Evolutionary conservation across 352 stramenopile species (phyloP).

Genomic region (Phytophthora rubi): DNA sequence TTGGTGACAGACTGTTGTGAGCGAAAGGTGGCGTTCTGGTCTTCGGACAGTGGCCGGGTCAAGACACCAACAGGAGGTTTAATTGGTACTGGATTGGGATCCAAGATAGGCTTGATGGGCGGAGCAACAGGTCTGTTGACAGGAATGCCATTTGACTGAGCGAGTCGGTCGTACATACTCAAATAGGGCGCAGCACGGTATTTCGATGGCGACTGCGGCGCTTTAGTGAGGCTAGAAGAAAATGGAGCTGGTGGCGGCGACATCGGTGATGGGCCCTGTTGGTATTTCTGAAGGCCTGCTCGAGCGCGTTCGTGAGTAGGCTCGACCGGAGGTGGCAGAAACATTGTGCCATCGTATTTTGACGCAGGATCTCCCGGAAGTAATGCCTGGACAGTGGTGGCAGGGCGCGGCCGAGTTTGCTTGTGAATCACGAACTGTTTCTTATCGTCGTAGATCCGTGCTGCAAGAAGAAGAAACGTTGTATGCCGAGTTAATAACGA

Average conservation of each 20-base stretch:
- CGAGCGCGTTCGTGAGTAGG: constrained; percentile 43
- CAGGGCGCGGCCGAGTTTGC: constrained; percentile 46
- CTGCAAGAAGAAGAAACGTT: constrained; percentile 26
- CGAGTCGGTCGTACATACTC: constrained; percentile 74
- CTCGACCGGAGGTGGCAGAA: constrained; percentile 52
- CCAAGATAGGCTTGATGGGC: constrained; percentile 46
- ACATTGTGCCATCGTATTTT: constrained; percentile 67
- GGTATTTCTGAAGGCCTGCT: constrained; percentile 29
- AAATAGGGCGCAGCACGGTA: constrained; percentile 46
- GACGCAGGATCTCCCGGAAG: constrained; percentile 44
- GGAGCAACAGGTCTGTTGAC: constrained; percentile 40
- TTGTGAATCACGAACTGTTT: constrained; percentile 78
- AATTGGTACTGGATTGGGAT: constrained; percentile 16
- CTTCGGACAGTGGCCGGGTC: constrained; percentile 10
- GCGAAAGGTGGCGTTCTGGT: not conserved
- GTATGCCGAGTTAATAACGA: constrained; percentile 6
- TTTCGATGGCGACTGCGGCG: constrained; percentile 20
- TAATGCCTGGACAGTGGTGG: constrained; percentile 44
- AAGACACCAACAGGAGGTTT: constrained; percentile 8
- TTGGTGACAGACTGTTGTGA: constrained; percentile 13
- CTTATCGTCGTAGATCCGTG: constrained; percentile 81
- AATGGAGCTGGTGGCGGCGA: constrained; percentile 17
- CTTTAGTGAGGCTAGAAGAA: constrained; percentile 22
- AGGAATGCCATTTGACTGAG: constrained; percentile 50
- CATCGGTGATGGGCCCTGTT: constrained; percentile 4